Evolutionary conservation across 2,329 filamentous ascomycete genomes (phyloP).

Genomic region (Mycocentrospora acerina): DNA sequence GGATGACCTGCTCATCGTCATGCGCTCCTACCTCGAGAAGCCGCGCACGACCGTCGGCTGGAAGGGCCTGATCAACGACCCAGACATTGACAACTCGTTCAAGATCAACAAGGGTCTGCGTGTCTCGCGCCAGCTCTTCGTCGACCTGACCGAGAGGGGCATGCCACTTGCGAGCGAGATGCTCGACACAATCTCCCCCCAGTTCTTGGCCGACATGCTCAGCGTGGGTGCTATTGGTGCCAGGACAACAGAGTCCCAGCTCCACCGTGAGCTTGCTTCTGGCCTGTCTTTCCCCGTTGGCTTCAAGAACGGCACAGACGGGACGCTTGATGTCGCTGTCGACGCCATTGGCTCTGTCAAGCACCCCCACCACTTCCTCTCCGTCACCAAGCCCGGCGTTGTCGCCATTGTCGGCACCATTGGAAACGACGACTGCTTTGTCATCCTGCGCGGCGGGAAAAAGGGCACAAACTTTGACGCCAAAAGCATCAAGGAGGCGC

Average conservation of each 20-base stretch:
- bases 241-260: slow-evolving; percentile 93
- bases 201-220: slow-evolving; percentile 91
- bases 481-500: slow-evolving; percentile 79
- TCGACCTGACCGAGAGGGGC: slow-evolving; percentile 85
- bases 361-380: slow-evolving; percentile 94
- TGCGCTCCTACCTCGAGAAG: slow-evolving; percentile 99
- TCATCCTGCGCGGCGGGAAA: slow-evolving; percentile 89
- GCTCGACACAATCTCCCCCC: slow-evolving; percentile 96
- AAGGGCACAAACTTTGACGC: slow-evolving; percentile 93
- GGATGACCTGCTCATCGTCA: slow-evolving; percentile 88
- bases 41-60: slow-evolving; percentile 96
- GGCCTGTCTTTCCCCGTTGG: slow-evolving; percentile 96
- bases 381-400: slow-evolving; percentile 93
- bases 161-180: slow-evolving; percentile 98
- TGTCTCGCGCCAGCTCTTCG: slow-evolving; percentile 84
- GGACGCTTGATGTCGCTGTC: slow-evolving; percentile 82
- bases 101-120: slow-evolving; percentile 97
- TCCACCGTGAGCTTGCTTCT: slow-evolving; percentile 91
- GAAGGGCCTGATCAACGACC: slow-evolving; percentile 99
- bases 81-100: slow-evolving; percentile 97
- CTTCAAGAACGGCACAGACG: slow-evolving; percentile 99
- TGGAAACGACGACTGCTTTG: slow-evolving; percentile 96
- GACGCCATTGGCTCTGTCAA: slow-evolving; percentile 92
- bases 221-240: slow-evolving; percentile 92
- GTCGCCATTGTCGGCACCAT: slow-evolving; percentile 92